These are phyloP conservation scores for Heliocybe sulcata DNA, from an alignment of 1,284 basidiomycete genomes.

Conservation along the genomic window DNA sequence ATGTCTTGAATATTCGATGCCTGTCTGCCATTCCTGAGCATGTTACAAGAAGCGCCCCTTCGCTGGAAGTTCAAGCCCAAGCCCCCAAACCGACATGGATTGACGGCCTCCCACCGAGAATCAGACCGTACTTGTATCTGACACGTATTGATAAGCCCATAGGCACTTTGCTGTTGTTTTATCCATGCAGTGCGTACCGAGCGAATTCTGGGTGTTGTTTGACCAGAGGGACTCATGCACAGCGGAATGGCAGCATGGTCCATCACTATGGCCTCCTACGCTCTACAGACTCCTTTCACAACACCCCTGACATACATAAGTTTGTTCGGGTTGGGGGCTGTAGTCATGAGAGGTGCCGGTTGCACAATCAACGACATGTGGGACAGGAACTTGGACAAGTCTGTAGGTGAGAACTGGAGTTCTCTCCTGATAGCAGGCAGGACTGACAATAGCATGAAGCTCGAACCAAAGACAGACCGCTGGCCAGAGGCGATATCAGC, in stretches of 20 bases:
- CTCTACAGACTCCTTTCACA: slow-evolving; percentile 55
- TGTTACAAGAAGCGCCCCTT: not conserved
- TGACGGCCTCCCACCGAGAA: slow-evolving; percentile 49
- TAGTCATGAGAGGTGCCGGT: slow-evolving; percentile 97
- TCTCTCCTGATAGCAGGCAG: too few relatives aligned
- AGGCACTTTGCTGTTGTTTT: slow-evolving; percentile 86
- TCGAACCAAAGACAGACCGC: slow-evolving; percentile 57
- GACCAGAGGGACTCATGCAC: not conserved
- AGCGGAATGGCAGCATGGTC: slow-evolving; percentile 70
- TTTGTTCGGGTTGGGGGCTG: slow-evolving; percentile 85
- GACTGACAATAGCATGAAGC: slow-evolving; percentile 24
- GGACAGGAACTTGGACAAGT: slow-evolving; percentile 88
- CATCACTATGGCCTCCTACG: slow-evolving; percentile 90
- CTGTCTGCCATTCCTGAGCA: slow-evolving; percentile 21
- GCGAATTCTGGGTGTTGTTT: not conserved
- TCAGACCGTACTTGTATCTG: slow-evolving; percentile 79
- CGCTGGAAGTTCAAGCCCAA: slow-evolving; percentile 1
- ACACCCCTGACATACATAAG: slow-evolving; percentile 70
- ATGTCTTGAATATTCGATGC: slow-evolving; percentile 9
- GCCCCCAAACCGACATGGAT: slow-evolving; percentile 48
- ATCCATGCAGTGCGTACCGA: slow-evolving; percentile 76
- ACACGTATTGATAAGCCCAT: slow-evolving; percentile 94
- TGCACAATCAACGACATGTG: slow-evolving; percentile 99
- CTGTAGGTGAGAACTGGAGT: slow-evolving; percentile 91
- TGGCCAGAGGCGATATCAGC: slow-evolving; percentile 82